phyloP scores from a whole-genome alignment of 129 eudicot species.

The Arctium lappa region DNA sequence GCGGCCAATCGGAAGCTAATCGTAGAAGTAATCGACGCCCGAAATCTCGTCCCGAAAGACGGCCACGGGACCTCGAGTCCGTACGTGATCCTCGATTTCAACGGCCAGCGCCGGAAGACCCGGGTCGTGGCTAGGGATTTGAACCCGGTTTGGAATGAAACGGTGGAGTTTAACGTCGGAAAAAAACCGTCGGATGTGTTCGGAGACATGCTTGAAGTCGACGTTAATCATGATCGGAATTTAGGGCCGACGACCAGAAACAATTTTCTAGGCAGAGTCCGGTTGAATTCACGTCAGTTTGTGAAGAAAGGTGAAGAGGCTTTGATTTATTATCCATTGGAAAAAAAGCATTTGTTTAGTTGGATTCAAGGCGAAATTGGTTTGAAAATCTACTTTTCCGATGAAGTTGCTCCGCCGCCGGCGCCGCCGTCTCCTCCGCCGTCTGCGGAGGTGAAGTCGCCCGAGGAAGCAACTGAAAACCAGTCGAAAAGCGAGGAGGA shows the following conservation, averaged over 20 bases:
- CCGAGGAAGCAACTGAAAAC: slow-evolving; percentile 10
- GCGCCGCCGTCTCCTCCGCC: slow-evolving; percentile 30
- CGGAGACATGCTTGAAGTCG: slow-evolving; percentile 82
- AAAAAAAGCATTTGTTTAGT: slow-evolving; percentile 62
- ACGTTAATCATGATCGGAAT: slow-evolving; percentile 61
- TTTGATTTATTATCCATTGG: slow-evolving; percentile 68
- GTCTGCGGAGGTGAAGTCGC: slow-evolving; percentile 29
- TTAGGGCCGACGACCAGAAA: slow-evolving; percentile 76
- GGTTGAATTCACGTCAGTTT: slow-evolving; percentile 68
- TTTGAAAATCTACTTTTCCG: slow-evolving; percentile 62
- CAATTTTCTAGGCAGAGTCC: slow-evolving; percentile 76
- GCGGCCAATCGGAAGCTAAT: slow-evolving; percentile 47
- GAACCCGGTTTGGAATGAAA: slow-evolving; percentile 85
- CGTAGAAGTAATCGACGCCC: slow-evolving; percentile 77
- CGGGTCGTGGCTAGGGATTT: slow-evolving; percentile 57
- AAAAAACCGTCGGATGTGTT: slow-evolving; percentile 69
- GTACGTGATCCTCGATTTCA: slow-evolving; percentile 62
- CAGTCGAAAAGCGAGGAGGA: background rate
- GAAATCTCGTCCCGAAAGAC: slow-evolving; percentile 62
- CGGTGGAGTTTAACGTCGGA: slow-evolving; percentile 68
- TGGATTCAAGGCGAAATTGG: slow-evolving; percentile 91
- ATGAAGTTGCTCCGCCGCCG: slow-evolving; percentile 42
- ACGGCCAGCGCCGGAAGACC: slow-evolving; percentile 79
- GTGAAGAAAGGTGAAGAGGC: slow-evolving; percentile 95
- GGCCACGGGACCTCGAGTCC: slow-evolving; percentile 90